Base-by-base conservation (phyloP, 1,284 basidiomycete genomes). In the Sanghuangporus sanghuang region DNA sequence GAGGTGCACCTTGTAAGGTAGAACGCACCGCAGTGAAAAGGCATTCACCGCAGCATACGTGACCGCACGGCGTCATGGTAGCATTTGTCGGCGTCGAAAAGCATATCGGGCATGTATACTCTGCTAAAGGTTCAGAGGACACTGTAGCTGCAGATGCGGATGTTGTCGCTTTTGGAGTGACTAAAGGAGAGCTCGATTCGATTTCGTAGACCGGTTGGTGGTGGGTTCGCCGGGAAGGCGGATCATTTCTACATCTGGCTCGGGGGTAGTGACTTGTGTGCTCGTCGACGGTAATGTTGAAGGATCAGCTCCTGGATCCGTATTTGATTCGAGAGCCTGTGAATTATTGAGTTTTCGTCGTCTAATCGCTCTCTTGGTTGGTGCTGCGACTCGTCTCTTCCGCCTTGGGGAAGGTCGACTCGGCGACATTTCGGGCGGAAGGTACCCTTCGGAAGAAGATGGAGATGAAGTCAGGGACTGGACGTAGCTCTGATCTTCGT, bases 31-130 rank as follows among this genome's bases (percentile, higher is more conserved):
- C 86, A 0, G 83, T 84, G 68, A 91, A 92, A 6, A 92, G 78
- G 72, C 90, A 92, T 32, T 82, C 77, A 1, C 89, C 90, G 67
- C 90, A 92, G 66, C 85, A 84, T 52, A 92, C 80, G 67, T 92
- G 90, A 0, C 90, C 90, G 67, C 90, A 92, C 0, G 87, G 89
- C 0, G 89, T 90, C 60, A 92, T 73, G 0, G 88, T 89, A 21
- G 90, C 87, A 65, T 89, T 85, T 0, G 82, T 84, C 1, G 90
- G 90, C 1, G 87, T 80, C 42, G 79, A 85, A 77, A 91, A 90
- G 71, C 90, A 92, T 65, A 92, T 87, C 5, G 90, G 90, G 69
- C 90, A 92, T 0, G 80, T 81, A 69, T 90, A 91, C 2, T 80
- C 74, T 0, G 86, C 79, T 16, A 92, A 79, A 0, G 80, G 83